Conservation (phyloP, 306 rosid genomes). For the Astragalus membranaceus region DNA sequence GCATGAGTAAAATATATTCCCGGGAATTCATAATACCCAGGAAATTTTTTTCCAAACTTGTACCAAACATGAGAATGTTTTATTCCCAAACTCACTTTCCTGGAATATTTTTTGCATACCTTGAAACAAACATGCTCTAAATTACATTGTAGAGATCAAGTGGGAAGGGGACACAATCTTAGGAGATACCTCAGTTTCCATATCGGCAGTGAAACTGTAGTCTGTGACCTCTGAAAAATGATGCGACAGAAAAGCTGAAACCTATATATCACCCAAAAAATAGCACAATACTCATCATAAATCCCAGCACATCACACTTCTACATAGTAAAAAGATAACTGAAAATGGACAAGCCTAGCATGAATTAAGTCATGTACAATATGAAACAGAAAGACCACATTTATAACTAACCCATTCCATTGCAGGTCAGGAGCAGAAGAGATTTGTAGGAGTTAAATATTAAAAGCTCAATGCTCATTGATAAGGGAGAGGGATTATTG, state of each 20-base stretch:
- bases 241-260: constrained; percentile 87
- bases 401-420: not conserved
- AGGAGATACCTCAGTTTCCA: constrained; percentile 87
- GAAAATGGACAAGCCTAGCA: not conserved
- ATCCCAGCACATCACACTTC: not conserved
- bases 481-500: not conserved
- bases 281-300: constrained; percentile 1
- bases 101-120: not conserved
- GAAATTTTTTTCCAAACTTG: not conserved
- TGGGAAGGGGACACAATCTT: not conserved
- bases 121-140: not conserved
- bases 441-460: not conserved
- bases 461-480: not conserved
- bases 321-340: constrained; percentile 2
- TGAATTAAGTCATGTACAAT: not conserved
- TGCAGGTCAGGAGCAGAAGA: not conserved
- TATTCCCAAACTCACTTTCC: not conserved
- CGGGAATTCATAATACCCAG: not conserved
- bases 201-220: constrained; percentile 93
- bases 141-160: not conserved
- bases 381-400: not conserved
- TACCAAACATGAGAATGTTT: not conserved
- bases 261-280: constrained; percentile 46
- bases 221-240: constrained; percentile 94
- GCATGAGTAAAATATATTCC: not conserved